Base-by-base conservation (phyloP, 1,284 basidiomycete genomes). In the Coriolopsis trogii region DNA sequence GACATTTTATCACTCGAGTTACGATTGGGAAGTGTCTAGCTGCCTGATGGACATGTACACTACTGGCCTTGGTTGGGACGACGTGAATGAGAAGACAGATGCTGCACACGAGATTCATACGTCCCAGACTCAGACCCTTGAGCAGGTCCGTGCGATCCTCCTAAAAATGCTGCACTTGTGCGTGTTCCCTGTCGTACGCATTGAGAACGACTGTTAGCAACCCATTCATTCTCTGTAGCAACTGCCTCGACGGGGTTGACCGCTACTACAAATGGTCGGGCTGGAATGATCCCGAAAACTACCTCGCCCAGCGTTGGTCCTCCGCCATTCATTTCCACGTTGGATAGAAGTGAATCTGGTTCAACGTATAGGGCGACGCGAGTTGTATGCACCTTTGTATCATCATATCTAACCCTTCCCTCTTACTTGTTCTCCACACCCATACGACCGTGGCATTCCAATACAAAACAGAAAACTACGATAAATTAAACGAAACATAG, bases 331-430 rank as follows among this genome's bases (percentile, higher is more conserved):
- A 64, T 38, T 77, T 76, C 57, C 77, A 78, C 58, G 62, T 67
- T 31, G 76, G 77, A 7, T 77, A 69, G 62, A 79, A 79, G 58
- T 79, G 77, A 77, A 69, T 78, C 23, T 80, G 78, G 77, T 61
- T 79, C 30, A 79, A 79, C n/a, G n/a, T n/a, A n/a, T n/a, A n/a
- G n/a, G n/a, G n/a, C n/a, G n/a, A n/a, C n/a, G n/a, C n/a, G n/a
- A n/a, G n/a, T n/a, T n/a, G n/a, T n/a, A n/a, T n/a, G n/a, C n/a
- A n/a, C n/a, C n/a, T n/a, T n/a, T n/a, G n/a, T n/a, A n/a, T n/a
- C n/a, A n/a, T n/a, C n/a, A n/a, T n/a, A n/a, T n/a, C n/a, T n/a
- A n/a, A n/a, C n/a, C n/a, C n/a, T n/a, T n/a, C n/a, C n/a, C n/a
- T n/a, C n/a, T n/a, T n/a, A n/a, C n/a, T n/a, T n/a, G n/a, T n/a